Percentiles rank a stretch among this genome's conserved stretches.
These are phyloP conservation scores for Microdochium nivale DNA, from an alignment of 2,329 filamentous ascomycete genomes.

Conservation along the genomic window DNA sequence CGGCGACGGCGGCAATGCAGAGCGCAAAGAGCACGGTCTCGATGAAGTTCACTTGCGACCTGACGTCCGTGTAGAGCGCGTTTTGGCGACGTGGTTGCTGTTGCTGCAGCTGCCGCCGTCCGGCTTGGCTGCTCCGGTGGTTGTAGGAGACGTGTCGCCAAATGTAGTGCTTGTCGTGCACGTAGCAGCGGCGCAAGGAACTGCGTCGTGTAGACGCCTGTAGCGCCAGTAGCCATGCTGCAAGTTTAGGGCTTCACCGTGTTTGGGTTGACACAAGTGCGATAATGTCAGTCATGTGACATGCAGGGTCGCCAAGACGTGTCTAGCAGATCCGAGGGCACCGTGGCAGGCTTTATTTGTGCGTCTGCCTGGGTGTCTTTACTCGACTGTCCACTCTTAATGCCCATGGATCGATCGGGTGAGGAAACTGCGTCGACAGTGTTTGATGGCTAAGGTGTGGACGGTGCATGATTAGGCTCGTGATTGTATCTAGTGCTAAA, in stretches of 20 bases:
- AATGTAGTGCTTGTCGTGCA: conserved; percentile 14
- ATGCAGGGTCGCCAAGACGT: neutral
- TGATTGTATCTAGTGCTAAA: neutral
- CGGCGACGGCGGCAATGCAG: conserved; percentile 17
- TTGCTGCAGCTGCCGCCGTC: conserved; percentile 1
- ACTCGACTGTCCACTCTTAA: neutral
- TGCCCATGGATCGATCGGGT: no score
- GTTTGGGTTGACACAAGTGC: neutral
- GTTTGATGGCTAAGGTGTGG: no score
- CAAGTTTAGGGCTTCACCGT: neutral
- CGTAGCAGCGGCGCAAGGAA: no score
- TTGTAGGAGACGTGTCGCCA: conserved; percentile 9
- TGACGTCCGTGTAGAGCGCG: conserved; percentile 13
- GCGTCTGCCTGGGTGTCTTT: no score
- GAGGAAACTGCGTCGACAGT: no score
- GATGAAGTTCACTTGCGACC: conserved; percentile 19
- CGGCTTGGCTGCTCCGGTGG: conserved; percentile 5
- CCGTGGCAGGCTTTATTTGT: neutral
- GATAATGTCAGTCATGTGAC: neutral
- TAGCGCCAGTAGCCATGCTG: no score
- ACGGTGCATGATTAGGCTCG: neutral
- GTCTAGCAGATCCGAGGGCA: neutral
- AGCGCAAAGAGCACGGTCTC: conserved; percentile 23
- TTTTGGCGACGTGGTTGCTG: no score
- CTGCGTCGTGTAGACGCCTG: no score